Evolutionary conservation across 176 grass and related monocot species (phyloP).

Genomic region (Calamus simplicifolius): DNA sequence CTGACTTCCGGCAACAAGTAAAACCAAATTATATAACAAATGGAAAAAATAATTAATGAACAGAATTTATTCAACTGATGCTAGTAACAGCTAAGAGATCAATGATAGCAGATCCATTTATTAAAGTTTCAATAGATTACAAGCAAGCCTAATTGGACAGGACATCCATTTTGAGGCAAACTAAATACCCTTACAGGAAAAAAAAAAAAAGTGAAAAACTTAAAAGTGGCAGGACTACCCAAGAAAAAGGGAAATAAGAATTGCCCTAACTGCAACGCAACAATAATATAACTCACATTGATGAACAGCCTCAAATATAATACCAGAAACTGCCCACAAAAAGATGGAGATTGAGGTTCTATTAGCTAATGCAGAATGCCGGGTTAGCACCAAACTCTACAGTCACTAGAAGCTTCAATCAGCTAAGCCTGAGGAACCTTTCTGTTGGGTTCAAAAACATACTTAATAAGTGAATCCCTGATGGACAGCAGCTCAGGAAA

Average conservation of each 20-base stretch:
- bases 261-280: slow-evolving; percentile 21
- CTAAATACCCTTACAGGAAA: neutral
- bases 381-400: no score
- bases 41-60: no score
- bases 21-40: no score
- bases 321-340: no score
- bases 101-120: neutral
- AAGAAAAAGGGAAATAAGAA: slow-evolving; percentile 25
- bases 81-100: neutral
- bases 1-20: no score
- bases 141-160: neutral
- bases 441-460: slow-evolving; percentile 72
- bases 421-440: slow-evolving; percentile 32
- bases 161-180: slow-evolving; percentile 20
- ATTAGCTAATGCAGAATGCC: no score
- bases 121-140: neutral
- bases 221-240: neutral
- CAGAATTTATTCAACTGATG: no score
- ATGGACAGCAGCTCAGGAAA: slow-evolving; percentile 66
- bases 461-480: slow-evolving; percentile 64
- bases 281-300: slow-evolving; percentile 1
- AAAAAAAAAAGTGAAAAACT: no score
- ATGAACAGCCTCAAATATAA: neutral
- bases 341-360: no score
- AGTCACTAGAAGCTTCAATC: slow-evolving; percentile 8